A percentile compares a stretch with the other conserved stretches of the same genome.
Evolutionary conservation across 2,329 filamentous ascomycete species (phyloP).

Genomic region (Scedosporium boydii): DNA sequence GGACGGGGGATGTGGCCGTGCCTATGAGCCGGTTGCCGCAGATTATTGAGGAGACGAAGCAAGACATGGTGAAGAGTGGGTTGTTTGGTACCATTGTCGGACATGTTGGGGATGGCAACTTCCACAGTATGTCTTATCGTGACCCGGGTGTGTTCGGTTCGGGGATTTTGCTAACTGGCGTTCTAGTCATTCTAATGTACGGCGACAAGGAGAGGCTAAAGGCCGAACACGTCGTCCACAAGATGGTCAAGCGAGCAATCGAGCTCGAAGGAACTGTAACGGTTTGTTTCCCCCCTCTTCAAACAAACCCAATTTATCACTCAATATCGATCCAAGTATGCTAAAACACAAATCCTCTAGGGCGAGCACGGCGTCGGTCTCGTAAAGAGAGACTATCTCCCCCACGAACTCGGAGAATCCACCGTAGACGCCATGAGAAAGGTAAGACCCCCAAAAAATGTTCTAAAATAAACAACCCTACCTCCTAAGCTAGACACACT

Average conservation of each 20-base stretch:
- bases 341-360: slow-evolving; percentile 18
- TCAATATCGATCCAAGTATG: background rate
- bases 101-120: slow-evolving; percentile 71
- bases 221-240: slow-evolving; percentile 64
- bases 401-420: slow-evolving; percentile 63
- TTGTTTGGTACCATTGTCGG: slow-evolving; percentile 49
- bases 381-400: slow-evolving; percentile 75
- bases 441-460: slow-evolving; percentile 34
- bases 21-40: slow-evolving; percentile 65
- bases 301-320: slow-evolving; percentile 4
- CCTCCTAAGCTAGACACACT: background rate
- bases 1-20: slow-evolving; percentile 82
- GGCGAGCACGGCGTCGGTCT: slow-evolving; percentile 79
- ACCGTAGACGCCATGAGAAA: slow-evolving; percentile 79
- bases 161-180: background rate
- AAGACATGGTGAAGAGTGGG: slow-evolving; percentile 31
- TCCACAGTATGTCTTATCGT: slow-evolving; percentile 42
- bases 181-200: slow-evolving; percentile 43
- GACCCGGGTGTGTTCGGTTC: too few relatives aligned
- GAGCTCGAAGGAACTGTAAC: slow-evolving; percentile 81
- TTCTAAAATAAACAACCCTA: background rate
- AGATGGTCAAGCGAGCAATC: slow-evolving; percentile 78
- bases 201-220: slow-evolving; percentile 57
- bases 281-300: slow-evolving; percentile 22
- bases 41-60: slow-evolving; percentile 65